A percentile compares a stretch with the other conserved stretches of the same genome.
phyloP scores from a whole-genome alignment of 1,139 yeast genomes.

The Kurtzmaniella natalensis region DNA sequence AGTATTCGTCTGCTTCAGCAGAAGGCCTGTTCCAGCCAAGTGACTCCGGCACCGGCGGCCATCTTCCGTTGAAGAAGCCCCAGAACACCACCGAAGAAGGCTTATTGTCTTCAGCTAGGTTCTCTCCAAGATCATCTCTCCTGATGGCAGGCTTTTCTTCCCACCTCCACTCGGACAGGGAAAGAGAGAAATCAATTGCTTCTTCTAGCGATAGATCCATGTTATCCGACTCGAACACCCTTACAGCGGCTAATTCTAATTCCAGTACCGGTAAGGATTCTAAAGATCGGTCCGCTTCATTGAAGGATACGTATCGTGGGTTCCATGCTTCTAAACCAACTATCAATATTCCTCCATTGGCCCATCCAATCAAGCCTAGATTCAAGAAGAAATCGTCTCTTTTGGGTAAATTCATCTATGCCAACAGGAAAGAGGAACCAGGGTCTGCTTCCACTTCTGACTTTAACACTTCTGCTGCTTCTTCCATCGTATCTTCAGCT shows the following conservation, averaged over 20 bases:
- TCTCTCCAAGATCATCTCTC: conserved; percentile 6
- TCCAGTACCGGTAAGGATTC: conserved; percentile 1
- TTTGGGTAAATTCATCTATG: conserved; percentile 45
- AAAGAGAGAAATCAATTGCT: not conserved
- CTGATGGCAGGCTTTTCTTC: conserved; percentile 10
- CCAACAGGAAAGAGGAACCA: conserved; percentile 32
- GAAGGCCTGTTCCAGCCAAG: too few relatives aligned
- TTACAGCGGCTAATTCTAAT: conserved; percentile 1
- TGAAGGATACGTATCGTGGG: conserved; percentile 40
- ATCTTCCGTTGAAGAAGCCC: too few relatives aligned
- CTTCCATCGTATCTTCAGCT: conserved; percentile 9
- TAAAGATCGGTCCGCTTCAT: conserved; percentile 2
- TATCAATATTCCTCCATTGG: conserved; percentile 43
- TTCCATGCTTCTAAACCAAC: conserved; percentile 39
- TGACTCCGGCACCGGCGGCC: too few relatives aligned
- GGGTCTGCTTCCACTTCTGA: conserved; percentile 8
- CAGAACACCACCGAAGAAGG: too few relatives aligned
- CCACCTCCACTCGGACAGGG: conserved; percentile 1
- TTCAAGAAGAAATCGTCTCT: conserved; percentile 40
- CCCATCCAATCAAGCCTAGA: conserved; percentile 48
- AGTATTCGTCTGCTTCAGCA: too few relatives aligned
- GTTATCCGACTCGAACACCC: not conserved
- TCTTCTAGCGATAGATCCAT: not conserved
- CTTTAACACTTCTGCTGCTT: conserved; percentile 9
- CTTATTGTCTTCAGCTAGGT: conserved; percentile 1